These are phyloP conservation scores for Allantophomopsis cytisporea DNA, from an alignment of 2,329 filamentous ascomycete species.

Conservation along the genomic window DNA sequence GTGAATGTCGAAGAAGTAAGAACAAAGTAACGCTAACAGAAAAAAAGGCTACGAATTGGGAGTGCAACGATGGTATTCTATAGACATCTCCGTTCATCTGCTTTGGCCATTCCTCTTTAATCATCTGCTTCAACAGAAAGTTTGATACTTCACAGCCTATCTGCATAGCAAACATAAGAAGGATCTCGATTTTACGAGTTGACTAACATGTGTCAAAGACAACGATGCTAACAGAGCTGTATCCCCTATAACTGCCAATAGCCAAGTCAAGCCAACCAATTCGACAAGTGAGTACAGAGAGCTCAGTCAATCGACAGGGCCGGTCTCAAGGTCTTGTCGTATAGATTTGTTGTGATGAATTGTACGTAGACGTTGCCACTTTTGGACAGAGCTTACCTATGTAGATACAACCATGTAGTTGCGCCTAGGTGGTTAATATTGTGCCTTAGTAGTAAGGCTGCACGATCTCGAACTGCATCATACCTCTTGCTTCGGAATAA, in stretches of 20 bases:
- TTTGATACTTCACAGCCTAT: constrained; percentile 86
- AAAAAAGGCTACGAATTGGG: constrained; percentile 91
- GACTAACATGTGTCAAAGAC: constrained; percentile 83
- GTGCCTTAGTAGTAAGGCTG: too few relatives aligned
- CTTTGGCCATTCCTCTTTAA: constrained; percentile 80
- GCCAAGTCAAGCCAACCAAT: too few relatives aligned
- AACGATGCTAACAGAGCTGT: constrained; percentile 63
- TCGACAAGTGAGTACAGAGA: too few relatives aligned
- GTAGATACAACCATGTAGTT: too few relatives aligned
- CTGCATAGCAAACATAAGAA: constrained; percentile 84
- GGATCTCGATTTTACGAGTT: constrained; percentile 41
- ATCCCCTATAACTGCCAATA: constrained; percentile 14
- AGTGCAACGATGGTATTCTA: constrained; percentile 92
- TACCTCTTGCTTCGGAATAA: too few relatives aligned
- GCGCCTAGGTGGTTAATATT: too few relatives aligned
- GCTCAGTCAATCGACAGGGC: too few relatives aligned
- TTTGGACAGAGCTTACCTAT: too few relatives aligned
- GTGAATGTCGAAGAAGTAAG: constrained; percentile 65
- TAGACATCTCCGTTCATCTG: constrained; percentile 85
- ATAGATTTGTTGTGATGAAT: too few relatives aligned
- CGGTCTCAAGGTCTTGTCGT: too few relatives aligned
- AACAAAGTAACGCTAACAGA: constrained; percentile 74
- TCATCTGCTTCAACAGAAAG: constrained; percentile 75
- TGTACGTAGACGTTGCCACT: too few relatives aligned
- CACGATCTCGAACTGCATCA: too few relatives aligned